These are phyloP conservation scores for Chrysoporthe puriensis DNA, from an alignment of 2,329 filamentous ascomycete genomes.

Conservation along the genomic window DNA sequence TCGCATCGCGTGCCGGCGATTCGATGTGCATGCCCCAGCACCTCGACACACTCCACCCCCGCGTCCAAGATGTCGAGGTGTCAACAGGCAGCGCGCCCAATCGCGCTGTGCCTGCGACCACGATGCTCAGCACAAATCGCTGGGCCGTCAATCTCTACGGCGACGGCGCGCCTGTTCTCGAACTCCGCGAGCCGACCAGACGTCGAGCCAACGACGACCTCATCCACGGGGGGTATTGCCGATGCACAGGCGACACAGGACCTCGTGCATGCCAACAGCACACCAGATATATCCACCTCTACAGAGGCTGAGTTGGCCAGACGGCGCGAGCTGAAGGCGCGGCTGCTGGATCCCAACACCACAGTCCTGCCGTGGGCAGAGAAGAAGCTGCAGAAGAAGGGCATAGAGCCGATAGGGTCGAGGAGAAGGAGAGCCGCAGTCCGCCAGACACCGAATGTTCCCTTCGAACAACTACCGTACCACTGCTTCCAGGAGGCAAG, in stretches of 20 bases:
- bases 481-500: constrained; percentile 98
- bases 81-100: constrained; percentile 60
- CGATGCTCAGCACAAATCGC: constrained; percentile 37
- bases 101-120: constrained; percentile 57
- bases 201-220: constrained; percentile 39
- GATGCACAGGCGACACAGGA: constrained; percentile 31
- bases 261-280: constrained; percentile 29
- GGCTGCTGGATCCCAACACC: constrained; percentile 67
- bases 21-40: constrained; percentile 24
- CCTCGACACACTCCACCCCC: constrained; percentile 16
- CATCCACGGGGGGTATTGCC: constrained; percentile 26
- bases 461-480: constrained; percentile 93
- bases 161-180: constrained; percentile 40
- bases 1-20: constrained; percentile 22
- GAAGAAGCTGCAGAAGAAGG: constrained; percentile 67
- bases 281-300: background rate
- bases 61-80: constrained; percentile 58
- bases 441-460: constrained; percentile 66
- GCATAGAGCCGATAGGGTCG: constrained; percentile 77
- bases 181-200: constrained; percentile 42
- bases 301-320: constrained; percentile 23
- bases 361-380: constrained; percentile 68
- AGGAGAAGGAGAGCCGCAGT: constrained; percentile 79
- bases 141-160: constrained; percentile 42
- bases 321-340: constrained; percentile 39